Conservation (phyloP, 2,329 filamentous ascomycete species). For the Aspergillus phoenicis region DNA sequence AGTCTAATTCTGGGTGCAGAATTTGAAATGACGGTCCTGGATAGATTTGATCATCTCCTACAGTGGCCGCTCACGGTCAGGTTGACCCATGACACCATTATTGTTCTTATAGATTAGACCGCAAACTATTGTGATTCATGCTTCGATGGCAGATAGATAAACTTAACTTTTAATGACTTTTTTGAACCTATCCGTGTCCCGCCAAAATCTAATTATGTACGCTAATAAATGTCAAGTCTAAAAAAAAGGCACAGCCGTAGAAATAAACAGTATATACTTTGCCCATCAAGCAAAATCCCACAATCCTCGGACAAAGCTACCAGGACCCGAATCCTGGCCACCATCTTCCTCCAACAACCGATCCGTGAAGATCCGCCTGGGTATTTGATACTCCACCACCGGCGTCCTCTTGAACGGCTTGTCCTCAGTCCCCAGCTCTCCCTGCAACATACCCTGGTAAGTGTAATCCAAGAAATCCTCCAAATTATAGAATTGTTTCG, state of each 20-base stretch:
- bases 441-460: slow-evolving; percentile 74
- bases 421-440: slow-evolving; percentile 65
- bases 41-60: slow-evolving; percentile 3
- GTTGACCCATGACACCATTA: neutral
- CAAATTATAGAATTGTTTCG: slow-evolving; percentile 90
- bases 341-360: slow-evolving; percentile 44
- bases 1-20: neutral
- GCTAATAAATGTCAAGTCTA: slow-evolving; percentile 15
- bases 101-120: slow-evolving; percentile 11
- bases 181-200: neutral
- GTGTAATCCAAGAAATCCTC: slow-evolving; percentile 97
- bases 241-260: slow-evolving; percentile 6
- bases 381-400: slow-evolving; percentile 91
- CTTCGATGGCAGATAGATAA: neutral
- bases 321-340: slow-evolving; percentile 41
- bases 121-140: neutral
- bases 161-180: neutral
- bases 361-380: slow-evolving; percentile 72
- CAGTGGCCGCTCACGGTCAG: neutral
- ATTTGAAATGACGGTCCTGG: neutral
- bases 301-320: slow-evolving; percentile 38
- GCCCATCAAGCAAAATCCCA: slow-evolving; percentile 39
- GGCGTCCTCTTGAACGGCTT: slow-evolving; percentile 84
- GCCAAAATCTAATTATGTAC: slow-evolving; percentile 20
- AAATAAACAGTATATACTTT: neutral